Conservation (phyloP, 345 rosid genomes). For the Crucihimalaya himalaica region DNA sequence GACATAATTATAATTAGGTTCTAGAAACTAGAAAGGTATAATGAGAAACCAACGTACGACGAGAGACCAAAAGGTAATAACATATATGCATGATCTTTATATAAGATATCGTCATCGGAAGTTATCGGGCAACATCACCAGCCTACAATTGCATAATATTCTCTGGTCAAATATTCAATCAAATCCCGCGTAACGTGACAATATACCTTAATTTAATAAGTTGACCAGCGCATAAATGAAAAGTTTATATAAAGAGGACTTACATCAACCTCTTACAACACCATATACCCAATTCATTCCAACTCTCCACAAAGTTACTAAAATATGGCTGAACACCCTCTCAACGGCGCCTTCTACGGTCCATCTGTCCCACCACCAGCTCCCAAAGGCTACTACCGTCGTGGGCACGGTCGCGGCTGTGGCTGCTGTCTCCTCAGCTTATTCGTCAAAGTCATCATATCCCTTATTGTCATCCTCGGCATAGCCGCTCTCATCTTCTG, state of each 20-base stretch:
- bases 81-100: neutral
- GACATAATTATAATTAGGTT: neutral
- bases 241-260: conserved; percentile 24
- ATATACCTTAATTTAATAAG: conserved; percentile 13
- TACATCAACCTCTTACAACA: conserved; percentile 16
- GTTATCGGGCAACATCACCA: conserved; percentile 26
- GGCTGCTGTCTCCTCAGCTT: conserved; percentile 62
- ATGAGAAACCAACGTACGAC: conserved; percentile 16
- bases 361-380: conserved; percentile 61
- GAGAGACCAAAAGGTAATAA: conserved; percentile 11
- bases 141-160: conserved; percentile 38
- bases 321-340: conserved; percentile 44
- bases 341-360: conserved; percentile 79
- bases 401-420: conserved; percentile 53
- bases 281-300: conserved; percentile 12
- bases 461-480: conserved; percentile 48
- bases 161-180: conserved; percentile 30
- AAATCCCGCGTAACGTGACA: conserved; percentile 34
- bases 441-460: conserved; percentile 48
- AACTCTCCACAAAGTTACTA: conserved; percentile 23
- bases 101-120: conserved; percentile 20
- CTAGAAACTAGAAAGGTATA: conserved; percentile 17
- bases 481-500: conserved; percentile 53
- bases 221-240: conserved; percentile 28
- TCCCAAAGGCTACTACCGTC: conserved; percentile 48